Conservation (phyloP, 345 rosid species). For the Arabidopsis suecica region DNA sequence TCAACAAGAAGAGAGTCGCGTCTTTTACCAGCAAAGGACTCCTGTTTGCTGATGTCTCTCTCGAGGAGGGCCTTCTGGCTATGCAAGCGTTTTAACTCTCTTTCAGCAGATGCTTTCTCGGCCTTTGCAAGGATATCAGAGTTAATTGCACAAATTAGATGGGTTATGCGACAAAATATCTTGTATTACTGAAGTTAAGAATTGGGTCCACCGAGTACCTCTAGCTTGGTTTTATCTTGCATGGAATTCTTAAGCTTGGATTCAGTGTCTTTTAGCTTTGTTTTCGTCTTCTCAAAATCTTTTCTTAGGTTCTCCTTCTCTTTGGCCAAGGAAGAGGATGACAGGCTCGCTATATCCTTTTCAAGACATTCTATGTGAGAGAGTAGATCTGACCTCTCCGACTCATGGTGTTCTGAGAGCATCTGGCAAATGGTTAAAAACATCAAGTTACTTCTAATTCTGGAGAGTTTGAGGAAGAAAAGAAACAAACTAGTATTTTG, state of each 20-base stretch:
- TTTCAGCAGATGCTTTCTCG: conserved; percentile 83
- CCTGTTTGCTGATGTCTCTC: conserved; percentile 84
- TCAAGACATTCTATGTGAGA: conserved; percentile 71
- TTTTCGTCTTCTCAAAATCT: conserved; percentile 80
- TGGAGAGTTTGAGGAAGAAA: conserved; percentile 17
- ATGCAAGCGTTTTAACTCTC: conserved; percentile 71
- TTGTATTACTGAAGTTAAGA: not conserved
- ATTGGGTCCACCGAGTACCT: conserved; percentile 53
- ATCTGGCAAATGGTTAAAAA: conserved; percentile 50
- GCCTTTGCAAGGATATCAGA: conserved; percentile 55
- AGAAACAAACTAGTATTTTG: not conserved
- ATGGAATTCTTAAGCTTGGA: conserved; percentile 78
- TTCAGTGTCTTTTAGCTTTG: conserved; percentile 82
- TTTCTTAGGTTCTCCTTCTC: conserved; percentile 83
- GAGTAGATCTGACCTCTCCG: conserved; percentile 58
- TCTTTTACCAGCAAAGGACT: conserved; percentile 76
- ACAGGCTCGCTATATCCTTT: conserved; percentile 66
- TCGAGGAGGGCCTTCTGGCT: conserved; percentile 82
- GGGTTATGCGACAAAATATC: conserved; percentile 5
- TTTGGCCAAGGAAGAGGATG: conserved; percentile 68
- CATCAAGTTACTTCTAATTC: conserved; percentile 20
- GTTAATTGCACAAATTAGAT: conserved; percentile 3
- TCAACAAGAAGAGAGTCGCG: conserved; percentile 66
- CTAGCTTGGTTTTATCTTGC: conserved; percentile 97
- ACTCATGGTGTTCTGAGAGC: conserved; percentile 59